Conservation (phyloP, 495 filamentous ascomycete species). For the Trichoderma orchidacearum region DNA sequence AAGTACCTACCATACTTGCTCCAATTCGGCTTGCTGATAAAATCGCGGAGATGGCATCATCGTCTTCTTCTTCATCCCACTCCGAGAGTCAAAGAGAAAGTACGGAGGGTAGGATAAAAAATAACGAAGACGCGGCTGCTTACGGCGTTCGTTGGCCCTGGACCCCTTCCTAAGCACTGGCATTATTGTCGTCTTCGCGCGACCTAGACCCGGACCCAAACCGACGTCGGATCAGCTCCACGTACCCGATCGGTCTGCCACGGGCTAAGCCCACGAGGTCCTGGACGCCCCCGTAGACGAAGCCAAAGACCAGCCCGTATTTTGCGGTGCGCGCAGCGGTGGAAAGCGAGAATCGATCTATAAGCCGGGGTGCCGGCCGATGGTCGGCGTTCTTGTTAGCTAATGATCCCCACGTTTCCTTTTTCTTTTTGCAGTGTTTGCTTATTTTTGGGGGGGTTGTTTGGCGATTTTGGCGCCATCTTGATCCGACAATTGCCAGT, state of each 20-base stretch:
- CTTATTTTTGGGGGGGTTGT: neutral
- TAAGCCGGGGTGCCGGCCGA: neutral
- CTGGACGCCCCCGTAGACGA: conserved; percentile 69
- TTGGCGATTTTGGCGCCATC: neutral
- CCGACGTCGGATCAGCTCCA: conserved; percentile 45
- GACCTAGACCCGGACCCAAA: conserved; percentile 3
- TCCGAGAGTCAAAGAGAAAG: too few species aligned
- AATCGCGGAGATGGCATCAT: too few species aligned
- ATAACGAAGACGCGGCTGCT: neutral
- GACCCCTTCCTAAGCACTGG: neutral
- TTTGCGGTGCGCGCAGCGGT: conserved; percentile 78
- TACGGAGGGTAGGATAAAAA: too few species aligned
- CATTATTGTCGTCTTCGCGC: neutral
- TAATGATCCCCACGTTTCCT: neutral
- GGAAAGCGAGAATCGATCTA: conserved; percentile 68
- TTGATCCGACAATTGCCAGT: neutral
- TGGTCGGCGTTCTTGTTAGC: neutral
- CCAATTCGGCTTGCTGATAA: too few species aligned
- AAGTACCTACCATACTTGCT: too few species aligned
- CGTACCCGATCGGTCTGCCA: conserved; percentile 57
- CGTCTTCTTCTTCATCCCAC: neutral
- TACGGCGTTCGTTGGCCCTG: neutral
- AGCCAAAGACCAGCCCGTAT: conserved; percentile 61
- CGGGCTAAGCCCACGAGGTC: conserved; percentile 38
- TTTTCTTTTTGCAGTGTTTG: neutral